These are phyloP conservation scores for Xylaria cubensis DNA, from an alignment of 495 filamentous ascomycete species.

Conservation along the genomic window DNA sequence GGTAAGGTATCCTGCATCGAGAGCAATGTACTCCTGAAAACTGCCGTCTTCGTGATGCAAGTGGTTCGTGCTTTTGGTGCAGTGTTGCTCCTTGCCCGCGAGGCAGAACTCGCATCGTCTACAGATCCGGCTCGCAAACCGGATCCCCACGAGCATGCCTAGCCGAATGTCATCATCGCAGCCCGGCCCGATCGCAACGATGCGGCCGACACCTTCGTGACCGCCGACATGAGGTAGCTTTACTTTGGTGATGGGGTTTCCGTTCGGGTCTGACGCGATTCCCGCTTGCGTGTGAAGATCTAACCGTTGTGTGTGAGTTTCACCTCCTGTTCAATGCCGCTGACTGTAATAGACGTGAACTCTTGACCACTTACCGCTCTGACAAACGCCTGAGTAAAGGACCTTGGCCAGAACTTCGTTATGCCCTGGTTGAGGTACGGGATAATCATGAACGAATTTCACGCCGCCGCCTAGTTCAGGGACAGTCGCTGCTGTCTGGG, in stretches of 20 bases:
- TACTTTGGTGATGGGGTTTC: conserved; percentile 54
- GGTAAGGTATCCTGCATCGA: conserved; percentile 56
- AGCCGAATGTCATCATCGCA: conserved; percentile 43
- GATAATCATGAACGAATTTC: conserved; percentile 54
- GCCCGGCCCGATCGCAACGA: conserved; percentile 50
- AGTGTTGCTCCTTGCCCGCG: conserved; percentile 55
- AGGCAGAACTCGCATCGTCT: conserved; percentile 57
- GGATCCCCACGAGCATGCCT: conserved; percentile 54
- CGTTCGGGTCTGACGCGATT: conserved; percentile 51
- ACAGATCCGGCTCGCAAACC: conserved; percentile 55
- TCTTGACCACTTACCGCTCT: conserved; percentile 47
- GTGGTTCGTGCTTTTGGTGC: conserved; percentile 53
- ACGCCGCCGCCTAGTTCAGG: conserved; percentile 51
- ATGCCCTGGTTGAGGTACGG: conserved; percentile 49
- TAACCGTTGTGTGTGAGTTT: conserved; percentile 23
- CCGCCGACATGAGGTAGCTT: conserved; percentile 59
- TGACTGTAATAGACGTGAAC: not conserved
- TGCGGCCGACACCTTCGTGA: conserved; percentile 57
- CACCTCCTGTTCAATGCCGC: not conserved
- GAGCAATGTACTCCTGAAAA: conserved; percentile 55
- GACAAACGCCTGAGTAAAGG: conserved; percentile 57
- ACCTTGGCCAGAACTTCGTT: conserved; percentile 60
- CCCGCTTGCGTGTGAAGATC: conserved; percentile 58
- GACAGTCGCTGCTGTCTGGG: conserved; percentile 56
- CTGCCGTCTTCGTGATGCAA: conserved; percentile 58